Evolutionary conservation across 202 grass and related monocot genomes (phyloP), one percentile per base, ranked within the genome.

Genomic region (Setaria viridis): DNA sequence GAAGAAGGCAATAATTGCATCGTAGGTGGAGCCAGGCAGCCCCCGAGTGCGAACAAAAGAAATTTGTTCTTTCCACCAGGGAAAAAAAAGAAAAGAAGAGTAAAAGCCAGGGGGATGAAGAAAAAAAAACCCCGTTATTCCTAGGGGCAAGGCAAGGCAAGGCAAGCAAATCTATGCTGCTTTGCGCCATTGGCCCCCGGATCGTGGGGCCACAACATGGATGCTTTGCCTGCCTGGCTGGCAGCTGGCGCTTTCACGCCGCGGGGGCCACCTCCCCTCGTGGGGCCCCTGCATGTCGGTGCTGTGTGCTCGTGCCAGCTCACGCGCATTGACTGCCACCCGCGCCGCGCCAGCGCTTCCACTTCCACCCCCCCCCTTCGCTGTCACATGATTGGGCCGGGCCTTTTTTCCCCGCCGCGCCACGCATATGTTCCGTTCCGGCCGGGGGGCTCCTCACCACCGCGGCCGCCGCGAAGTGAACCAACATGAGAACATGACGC

Each of bases 321-420:
- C 79, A 70, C 79, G 49, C 65, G 20, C 50, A 81, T 81, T 81
- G 78, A 69, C 78, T 70, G 51, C 10, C 51, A 37, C 11, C 37
- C 11, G 10, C 68, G 14, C 46, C 57, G 5, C 66, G 67, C 67
- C 66, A 45, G 37, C 65, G 9, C 2, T 1, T 17, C 12, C 64
- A 2, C 6, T 10, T 20, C 34, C 63, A 6, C 35, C 16, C 2
- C 30, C 16, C 7, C 15, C n/a, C 25, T 20, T 46, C 53, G 29
- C 45, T 41, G 63, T 70, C 79, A 81, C 79, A 81, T 81, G 79
- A 70, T 70, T 81, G 79, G 78, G 16, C 30, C 2, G 0, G 13
- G 56, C 55, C 7, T 35, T 79, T 63, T 34, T 5, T 7, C 35
- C 37, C 5, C 53, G 1, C 45, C 45, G 6, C 45, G 45, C n/a